Evolutionary conservation across 2,329 filamentous ascomycete genomes (phyloP), one percentile per base, ranked within the genome.

Genomic region (Didymella segeticola): DNA sequence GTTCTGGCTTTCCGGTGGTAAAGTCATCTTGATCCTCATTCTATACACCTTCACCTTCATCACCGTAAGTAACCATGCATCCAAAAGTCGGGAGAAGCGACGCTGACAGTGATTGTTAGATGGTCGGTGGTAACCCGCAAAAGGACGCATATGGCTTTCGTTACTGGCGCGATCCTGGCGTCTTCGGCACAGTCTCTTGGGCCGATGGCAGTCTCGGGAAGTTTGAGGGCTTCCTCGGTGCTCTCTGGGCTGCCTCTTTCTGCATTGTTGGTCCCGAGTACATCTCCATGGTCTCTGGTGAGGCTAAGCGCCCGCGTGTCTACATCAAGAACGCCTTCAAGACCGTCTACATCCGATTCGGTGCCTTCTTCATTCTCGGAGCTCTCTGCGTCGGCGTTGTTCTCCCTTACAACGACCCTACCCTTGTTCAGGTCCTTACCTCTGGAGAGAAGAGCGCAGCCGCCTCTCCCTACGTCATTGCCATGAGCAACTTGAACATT

Each of bases 401-500:
- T 25, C 57, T 77, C 19, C 88, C 89, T 0, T 85, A 87, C 56
- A 85, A 91, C 60, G 85, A 93, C 43, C 78, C 90, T 8, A 90
- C 89, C 11, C 89, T 89, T 49, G 78, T 91, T 30, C 87, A 83
- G 0, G 70, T 75, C 9, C 62, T 75, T 30, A 58, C 45, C 7
- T 60, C 66, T 29, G 65, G 58, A 20, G 60, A 64, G 20, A 71
- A 66, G 30, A 67, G 66, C 39, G 84, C 83, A 8, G 81, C 82
- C 10, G 83, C 83, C 0, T 87, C 84, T 23, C 85, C 85, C 2
- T 87, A 86, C 62, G 84, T 86, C 49, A 86, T 87, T 63, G 84
- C 84, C 42, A 86, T 86, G 82, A 71, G 77, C 43, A 83, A 79
- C 60, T 61, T 86, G 56, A 74, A 78, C 9, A 78, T 87, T 47